Base-by-base conservation (phyloP, 129 eudicot species). In the Artemisia tridentata region DNA sequence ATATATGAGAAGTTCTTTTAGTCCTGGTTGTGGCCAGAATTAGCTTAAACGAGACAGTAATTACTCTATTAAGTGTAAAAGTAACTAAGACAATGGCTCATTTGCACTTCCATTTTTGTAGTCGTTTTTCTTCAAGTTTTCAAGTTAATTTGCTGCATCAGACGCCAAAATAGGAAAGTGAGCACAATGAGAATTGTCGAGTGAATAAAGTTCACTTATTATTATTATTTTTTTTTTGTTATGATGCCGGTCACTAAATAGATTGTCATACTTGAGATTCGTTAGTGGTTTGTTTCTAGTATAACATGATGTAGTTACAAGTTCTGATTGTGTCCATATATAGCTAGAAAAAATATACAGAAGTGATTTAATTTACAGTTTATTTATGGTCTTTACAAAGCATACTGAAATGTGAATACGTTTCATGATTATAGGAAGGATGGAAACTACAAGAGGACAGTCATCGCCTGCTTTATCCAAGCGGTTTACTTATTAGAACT, bases 391-490 rank as follows among this genome's bases (percentile, higher is more conserved):
- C 25, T 65, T 7, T 68, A 53, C 3, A 34, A 2, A 34, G 11
- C 46, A 63, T 64, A 63, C 1, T 53, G 12, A 63, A 18, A 63
- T 5, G 75, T 70, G 54, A 53, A 7, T 15, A 14, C 19, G n/a
- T 78, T 70, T 63, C 45, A 0, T 63, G 41, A 41, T 64, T 67
- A 3, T 79, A 93, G 98, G 98, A 93, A 87, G 74, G 87, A 93
- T 65, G 90, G 81, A 8, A 93, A 93, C 54, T 87, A 93, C 83
- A 93, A 87, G 58, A 82, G 98, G 68, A 89, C 92, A 1, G 98
- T 90, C 14, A 82, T 93, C 21, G 90, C 97, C 73, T 93, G 98
- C 78, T 93, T 93, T 60, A 85, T 93, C 62, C 98, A 93, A 85
- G 96, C 90, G 11, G 98, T 86, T 47, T 93, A 89, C 91, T 79